Percentiles rank a stretch among this genome's conserved stretches.
Evolutionary conservation across 1,284 basidiomycete species (phyloP).

Genomic region (Dichomitus squalens): DNA sequence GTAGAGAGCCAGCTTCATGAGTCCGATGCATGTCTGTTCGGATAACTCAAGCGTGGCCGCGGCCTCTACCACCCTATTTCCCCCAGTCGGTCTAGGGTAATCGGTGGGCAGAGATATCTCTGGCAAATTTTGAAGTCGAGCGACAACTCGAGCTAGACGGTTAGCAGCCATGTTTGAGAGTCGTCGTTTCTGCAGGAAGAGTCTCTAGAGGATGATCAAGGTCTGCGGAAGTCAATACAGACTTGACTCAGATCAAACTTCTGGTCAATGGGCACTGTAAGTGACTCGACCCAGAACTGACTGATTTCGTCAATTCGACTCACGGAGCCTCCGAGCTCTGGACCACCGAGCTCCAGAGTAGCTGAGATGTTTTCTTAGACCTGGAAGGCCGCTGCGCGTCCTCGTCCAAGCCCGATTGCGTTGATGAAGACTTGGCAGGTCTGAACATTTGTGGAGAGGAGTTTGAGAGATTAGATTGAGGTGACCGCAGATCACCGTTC

Average conservation of each 20-base stretch:
- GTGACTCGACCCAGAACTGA: neutral
- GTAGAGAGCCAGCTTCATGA: constrained; percentile 80
- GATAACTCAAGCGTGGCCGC: constrained; percentile 69
- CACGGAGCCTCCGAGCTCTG: neutral
- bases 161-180: constrained; percentile 36
- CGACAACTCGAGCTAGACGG: constrained; percentile 55
- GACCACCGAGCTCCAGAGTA: too few species aligned
- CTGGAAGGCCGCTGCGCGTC: too few species aligned
- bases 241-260: neutral
- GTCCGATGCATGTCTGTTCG: constrained; percentile 66
- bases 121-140: constrained; percentile 76
- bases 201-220: neutral
- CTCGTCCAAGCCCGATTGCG: neutral
- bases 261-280: neutral
- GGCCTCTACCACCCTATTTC: constrained; percentile 80
- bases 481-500: neutral
- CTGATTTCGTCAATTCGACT: neutral
- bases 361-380: neutral
- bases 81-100: constrained; percentile 84
- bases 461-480: neutral
- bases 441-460: neutral
- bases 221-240: neutral
- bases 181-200: neutral
- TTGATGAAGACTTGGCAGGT: neutral
- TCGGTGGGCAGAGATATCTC: constrained; percentile 95